Base-by-base conservation (phyloP, 2,329 filamentous ascomycete species). In the Calonectria pauciramosa region DNA sequence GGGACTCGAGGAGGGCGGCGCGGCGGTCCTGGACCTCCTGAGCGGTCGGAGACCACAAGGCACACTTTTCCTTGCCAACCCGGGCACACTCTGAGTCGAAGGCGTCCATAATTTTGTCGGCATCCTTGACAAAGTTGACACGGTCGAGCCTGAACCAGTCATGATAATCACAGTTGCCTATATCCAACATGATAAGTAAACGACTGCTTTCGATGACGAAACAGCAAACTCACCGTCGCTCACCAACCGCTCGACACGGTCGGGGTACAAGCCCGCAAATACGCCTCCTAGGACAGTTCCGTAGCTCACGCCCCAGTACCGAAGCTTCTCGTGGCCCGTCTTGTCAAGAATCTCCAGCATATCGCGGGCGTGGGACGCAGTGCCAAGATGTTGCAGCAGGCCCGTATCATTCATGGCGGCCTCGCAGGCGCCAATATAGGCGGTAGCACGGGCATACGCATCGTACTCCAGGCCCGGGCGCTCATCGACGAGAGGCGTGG, bases 251-350 rank as follows among this genome's bases (percentile, higher is more conserved):
- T 87, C 88, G 1, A 91, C 86, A 56, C 84, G 84, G 34, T 90
- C 87, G 1, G 89, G 89, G 69, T 86, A 90, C 82, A 91, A 84
- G 3, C 87, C 85, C 4, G 89, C 89, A 79, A 90, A 90, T 0
- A 87, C 87, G 16, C 86, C 88, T 4, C 89, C 90, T 0, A 91
- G 83, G 2, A 90, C 79, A 10, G 89, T 90, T 13, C 89, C 89
- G 75, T 91, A 91, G 75, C 88, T 90, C 72, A 90, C 88, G 0
- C 89, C 90, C 89, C 89, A 91, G 79, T 90, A 91, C 56, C 83
- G 85, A 9, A 90, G 82, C 81, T 85, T 87, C 5, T 84, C 80
- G 68, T 87, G 78, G 2, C 87, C 87, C 8, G 84, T 83, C 76
- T 86, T 83, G 38, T 86, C 71, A 20, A 88, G 79, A 14, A 90